Conservation (phyloP, 2,329 filamentous ascomycete species). For the Didymella pinodella region DNA sequence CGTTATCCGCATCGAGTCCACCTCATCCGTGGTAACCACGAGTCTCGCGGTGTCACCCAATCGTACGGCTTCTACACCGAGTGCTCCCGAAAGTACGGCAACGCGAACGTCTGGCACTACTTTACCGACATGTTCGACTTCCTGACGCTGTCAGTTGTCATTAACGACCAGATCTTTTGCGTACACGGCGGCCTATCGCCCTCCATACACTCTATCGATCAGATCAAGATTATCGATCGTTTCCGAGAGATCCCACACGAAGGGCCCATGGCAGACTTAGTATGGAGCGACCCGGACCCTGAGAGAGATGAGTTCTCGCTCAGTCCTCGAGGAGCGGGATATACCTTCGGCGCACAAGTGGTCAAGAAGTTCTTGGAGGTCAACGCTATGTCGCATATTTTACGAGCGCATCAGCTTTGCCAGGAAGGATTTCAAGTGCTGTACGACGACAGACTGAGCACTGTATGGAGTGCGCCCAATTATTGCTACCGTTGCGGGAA, state of each 20-base stretch:
- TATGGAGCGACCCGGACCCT: slow-evolving; percentile 98
- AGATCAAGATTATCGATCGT: slow-evolving; percentile 99
- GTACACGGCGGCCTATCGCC: slow-evolving; percentile 81
- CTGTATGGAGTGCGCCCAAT: slow-evolving; percentile 83
- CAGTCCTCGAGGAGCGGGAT: slow-evolving; percentile 90
- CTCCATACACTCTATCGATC: slow-evolving; percentile 95
- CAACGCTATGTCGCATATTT: slow-evolving; percentile 96
- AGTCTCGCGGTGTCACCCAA: slow-evolving; percentile 96
- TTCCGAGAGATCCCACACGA: slow-evolving; percentile 99
- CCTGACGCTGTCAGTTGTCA: slow-evolving; percentile 93
- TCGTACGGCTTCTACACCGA: slow-evolving; percentile 99
- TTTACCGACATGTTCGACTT: slow-evolving; percentile 99
- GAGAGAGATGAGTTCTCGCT: slow-evolving; percentile 97
- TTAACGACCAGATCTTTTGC: slow-evolving; percentile 99
- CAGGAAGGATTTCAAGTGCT: slow-evolving; percentile 98
- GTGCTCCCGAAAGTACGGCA: slow-evolving; percentile 97
- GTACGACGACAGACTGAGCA: slow-evolving; percentile 92
- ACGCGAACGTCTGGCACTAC: slow-evolving; percentile 98
- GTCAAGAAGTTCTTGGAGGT: slow-evolving; percentile 98
- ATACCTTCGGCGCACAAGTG: slow-evolving; percentile 96
- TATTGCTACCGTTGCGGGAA: slow-evolving; percentile 97
- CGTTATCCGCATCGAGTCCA: slow-evolving; percentile 96
- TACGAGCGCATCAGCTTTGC: slow-evolving; percentile 97
- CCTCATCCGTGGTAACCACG: slow-evolving; percentile 96
- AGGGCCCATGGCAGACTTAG: slow-evolving; percentile 98